Percentiles rank a stretch among this genome's conserved stretches.
Evolutionary conservation across 2,329 filamentous ascomycete genomes (phyloP).

Genomic region (Trichoderma koningii): DNA sequence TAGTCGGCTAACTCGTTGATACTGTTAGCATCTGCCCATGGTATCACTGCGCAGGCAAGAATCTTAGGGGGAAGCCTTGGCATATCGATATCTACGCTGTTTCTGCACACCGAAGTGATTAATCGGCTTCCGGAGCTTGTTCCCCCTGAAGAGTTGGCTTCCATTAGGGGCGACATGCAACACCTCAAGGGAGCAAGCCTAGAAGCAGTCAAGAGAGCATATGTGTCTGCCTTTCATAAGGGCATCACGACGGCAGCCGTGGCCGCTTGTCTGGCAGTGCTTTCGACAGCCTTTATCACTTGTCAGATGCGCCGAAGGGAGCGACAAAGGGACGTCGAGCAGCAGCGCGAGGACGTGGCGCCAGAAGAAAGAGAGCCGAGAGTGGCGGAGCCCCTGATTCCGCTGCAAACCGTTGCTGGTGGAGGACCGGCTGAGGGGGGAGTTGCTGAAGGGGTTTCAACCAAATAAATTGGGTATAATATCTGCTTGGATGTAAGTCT

Average conservation of each 20-base stretch:
- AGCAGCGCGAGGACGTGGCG: constrained; percentile 32
- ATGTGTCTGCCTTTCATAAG: constrained; percentile 48
- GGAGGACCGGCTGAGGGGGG: too few relatives aligned
- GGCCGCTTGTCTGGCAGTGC: constrained; percentile 44
- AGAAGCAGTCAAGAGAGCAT: constrained; percentile 42
- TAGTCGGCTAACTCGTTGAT: not conserved
- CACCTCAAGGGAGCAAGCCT: constrained; percentile 37
- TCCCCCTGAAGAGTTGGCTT: constrained; percentile 36
- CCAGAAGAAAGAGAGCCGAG: constrained; percentile 26
- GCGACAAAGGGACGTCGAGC: constrained; percentile 27
- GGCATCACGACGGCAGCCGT: constrained; percentile 52
- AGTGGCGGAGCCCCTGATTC: not conserved
- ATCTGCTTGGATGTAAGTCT: not conserved
- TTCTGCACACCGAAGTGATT: constrained; percentile 42
- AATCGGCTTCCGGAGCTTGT: constrained; percentile 37
- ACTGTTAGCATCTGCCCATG: constrained; percentile 48
- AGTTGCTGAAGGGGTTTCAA: too few relatives aligned
- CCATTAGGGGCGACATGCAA: constrained; percentile 31
- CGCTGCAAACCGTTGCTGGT: not conserved
- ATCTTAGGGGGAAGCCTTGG: constrained; percentile 58
- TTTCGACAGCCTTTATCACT: constrained; percentile 43
- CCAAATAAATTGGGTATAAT: not conserved
- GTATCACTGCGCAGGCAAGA: constrained; percentile 53
- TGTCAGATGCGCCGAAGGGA: constrained; percentile 38
- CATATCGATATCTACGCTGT: constrained; percentile 54